Conservation (phyloP, 139 green algal species). For the Volvox africanus region DNA sequence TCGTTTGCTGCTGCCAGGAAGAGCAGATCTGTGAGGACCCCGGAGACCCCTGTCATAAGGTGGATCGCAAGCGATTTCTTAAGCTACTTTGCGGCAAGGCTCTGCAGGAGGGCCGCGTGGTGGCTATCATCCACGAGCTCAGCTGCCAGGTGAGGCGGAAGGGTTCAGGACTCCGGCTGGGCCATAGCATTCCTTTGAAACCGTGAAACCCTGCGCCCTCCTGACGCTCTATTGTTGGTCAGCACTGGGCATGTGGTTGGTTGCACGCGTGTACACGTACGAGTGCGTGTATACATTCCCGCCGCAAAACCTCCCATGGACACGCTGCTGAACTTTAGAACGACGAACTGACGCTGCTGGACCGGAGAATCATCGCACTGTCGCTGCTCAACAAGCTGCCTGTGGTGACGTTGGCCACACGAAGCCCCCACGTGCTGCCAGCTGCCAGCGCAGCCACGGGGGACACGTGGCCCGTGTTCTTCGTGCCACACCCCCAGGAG, state of each 20-base stretch:
- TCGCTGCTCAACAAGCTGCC: conserved; percentile 34
- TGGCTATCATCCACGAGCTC: conserved; percentile 4
- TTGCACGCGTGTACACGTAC: no score
- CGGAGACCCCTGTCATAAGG: not conserved
- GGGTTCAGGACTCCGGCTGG: no score
- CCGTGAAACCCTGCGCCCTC: no score
- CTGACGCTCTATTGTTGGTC: no score
- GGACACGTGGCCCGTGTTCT: conserved; percentile 44
- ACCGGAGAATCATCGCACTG: conserved; percentile 26
- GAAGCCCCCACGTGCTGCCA: not conserved
- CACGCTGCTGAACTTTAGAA: not conserved
- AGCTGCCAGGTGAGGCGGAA: conserved; percentile 3
- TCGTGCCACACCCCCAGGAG: conserved; percentile 20
- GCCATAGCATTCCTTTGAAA: no score
- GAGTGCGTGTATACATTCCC: no score
- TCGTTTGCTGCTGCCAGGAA: not conserved
- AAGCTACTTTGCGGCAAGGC: not conserved
- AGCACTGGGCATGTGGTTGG: no score
- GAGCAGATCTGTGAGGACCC: not conserved
- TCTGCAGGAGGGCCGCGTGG: not conserved
- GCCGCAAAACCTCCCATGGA: no score
- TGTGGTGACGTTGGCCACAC: not conserved
- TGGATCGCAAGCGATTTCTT: conserved; percentile 23
- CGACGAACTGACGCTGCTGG: conserved; percentile 25
- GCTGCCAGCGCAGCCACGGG: not conserved